phyloP scores from a whole-genome alignment of 2,329 filamentous ascomycete genomes.

The Chaetomium sp. region DNA sequence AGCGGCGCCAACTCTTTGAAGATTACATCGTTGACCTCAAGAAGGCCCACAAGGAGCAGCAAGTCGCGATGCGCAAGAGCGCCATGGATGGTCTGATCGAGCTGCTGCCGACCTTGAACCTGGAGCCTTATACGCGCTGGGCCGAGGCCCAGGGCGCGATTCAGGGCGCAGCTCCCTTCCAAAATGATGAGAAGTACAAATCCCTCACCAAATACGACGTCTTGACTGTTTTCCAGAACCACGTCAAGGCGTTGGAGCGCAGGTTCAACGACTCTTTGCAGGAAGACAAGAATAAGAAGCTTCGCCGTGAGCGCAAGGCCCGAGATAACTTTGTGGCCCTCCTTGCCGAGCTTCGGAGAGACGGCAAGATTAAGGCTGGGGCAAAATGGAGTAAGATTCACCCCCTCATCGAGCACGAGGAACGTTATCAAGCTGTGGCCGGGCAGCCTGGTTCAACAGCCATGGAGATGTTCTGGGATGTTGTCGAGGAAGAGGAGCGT shows the following conservation, averaged over 20 bases:
- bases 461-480: constrained; percentile 91
- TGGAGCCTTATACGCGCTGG: constrained; percentile 95
- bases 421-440: constrained; percentile 75
- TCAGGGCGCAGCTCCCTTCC: constrained; percentile 68
- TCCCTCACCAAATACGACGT: constrained; percentile 82
- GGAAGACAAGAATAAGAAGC: constrained; percentile 74
- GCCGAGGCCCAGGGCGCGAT: constrained; percentile 80
- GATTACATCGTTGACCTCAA: constrained; percentile 86
- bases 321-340: constrained; percentile 74
- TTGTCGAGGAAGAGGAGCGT: constrained; percentile 88
- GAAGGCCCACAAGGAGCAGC: constrained; percentile 69
- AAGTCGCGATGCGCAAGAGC: constrained; percentile 64
- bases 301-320: constrained; percentile 75
- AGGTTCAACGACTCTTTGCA: constrained; percentile 87
- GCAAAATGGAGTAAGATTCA: constrained; percentile 84
- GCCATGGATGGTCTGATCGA: constrained; percentile 79
- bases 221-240: constrained; percentile 86
- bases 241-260: constrained; percentile 88
- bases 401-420: constrained; percentile 68
- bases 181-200: constrained; percentile 78
- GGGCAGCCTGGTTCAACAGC: constrained; percentile 80
- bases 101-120: constrained; percentile 69
- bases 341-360: constrained; percentile 64
- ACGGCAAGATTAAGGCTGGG: constrained; percentile 80
- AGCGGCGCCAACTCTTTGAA: constrained; percentile 84